Percentiles rank a stretch among this genome's conserved stretches.
These are phyloP conservation scores for Aspergillus jensenii DNA, from an alignment of 2,329 filamentous ascomycete genomes.

Conservation along the genomic window DNA sequence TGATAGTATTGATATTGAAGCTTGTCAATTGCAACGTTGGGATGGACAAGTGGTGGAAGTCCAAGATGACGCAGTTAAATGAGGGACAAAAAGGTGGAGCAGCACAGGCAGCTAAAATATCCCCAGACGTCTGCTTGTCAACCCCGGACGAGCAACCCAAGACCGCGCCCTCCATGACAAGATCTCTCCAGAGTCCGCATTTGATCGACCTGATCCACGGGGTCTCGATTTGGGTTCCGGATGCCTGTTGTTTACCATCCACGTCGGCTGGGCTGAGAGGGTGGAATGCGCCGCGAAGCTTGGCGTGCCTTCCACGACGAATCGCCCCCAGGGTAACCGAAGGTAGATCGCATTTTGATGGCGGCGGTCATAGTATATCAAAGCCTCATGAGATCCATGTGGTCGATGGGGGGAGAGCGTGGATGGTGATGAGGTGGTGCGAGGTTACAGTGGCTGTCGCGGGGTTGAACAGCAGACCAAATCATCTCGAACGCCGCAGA, in stretches of 20 bases:
- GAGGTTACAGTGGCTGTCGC: slow-evolving; percentile 5
- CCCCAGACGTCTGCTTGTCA: slow-evolving; percentile 1
- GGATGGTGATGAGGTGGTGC: neutral
- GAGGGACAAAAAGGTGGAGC: slow-evolving; percentile 1
- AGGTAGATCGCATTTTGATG: neutral
- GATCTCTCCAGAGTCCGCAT: neutral
- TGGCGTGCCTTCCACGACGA: neutral
- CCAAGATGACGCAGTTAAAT: slow-evolving; percentile 1
- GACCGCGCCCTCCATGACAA: neutral
- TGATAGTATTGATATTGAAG: neutral
- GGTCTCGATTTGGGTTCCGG: neutral
- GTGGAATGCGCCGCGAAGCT: slow-evolving; percentile 10
- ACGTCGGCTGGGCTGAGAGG: neutral
- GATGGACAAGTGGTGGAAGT: neutral
- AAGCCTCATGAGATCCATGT: neutral
- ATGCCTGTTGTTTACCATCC: neutral
- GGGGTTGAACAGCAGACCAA: slow-evolving; percentile 17
- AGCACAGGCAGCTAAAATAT: slow-evolving; percentile 11
- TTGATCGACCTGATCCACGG: slow-evolving; percentile 9
- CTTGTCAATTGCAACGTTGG: neutral
- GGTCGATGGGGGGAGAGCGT: neutral
- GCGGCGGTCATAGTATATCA: neutral
- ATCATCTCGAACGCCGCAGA: slow-evolving; percentile 11
- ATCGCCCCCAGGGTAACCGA: neutral
- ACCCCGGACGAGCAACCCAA: neutral